These are phyloP conservation scores for Colletotrichum endophyticum DNA, from an alignment of 2,329 filamentous ascomycete genomes.

Conservation along the genomic window DNA sequence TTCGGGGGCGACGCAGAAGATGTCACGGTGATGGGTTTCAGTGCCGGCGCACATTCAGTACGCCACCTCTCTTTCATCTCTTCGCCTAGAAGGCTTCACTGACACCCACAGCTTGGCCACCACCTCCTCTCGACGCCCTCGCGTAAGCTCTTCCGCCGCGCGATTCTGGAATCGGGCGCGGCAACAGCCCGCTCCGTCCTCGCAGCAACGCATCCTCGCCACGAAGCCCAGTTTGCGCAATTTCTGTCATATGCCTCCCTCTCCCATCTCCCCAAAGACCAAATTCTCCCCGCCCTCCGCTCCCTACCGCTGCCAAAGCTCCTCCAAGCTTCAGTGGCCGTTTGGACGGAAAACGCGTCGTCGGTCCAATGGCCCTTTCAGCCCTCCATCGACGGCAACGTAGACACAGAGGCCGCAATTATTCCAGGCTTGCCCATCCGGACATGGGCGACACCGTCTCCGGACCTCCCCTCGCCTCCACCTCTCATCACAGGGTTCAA, in stretches of 20 bases:
- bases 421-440: conserved; percentile 63
- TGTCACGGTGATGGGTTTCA: conserved; percentile 66
- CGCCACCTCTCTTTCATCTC: conserved; percentile 17
- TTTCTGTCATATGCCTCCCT: conserved; percentile 59
- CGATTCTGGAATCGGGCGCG: conserved; percentile 62
- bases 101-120: conserved; percentile 62
- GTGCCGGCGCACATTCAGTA: conserved; percentile 67
- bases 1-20: conserved; percentile 66
- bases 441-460: conserved; percentile 53
- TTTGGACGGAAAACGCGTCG: conserved; percentile 48
- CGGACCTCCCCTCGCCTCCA: conserved; percentile 59
- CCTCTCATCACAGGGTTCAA: conserved; percentile 71
- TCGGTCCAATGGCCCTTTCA: conserved; percentile 69
- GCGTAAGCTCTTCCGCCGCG: conserved; percentile 55
- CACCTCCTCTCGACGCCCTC: conserved; percentile 59
- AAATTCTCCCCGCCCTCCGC: conserved; percentile 57
- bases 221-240: conserved; percentile 59
- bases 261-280: conserved; percentile 48
- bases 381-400: conserved; percentile 65
- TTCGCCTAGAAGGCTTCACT: conserved; percentile 7
- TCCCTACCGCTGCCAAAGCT: conserved; percentile 42
- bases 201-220: conserved; percentile 57
- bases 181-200: conserved; percentile 61
- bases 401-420: conserved; percentile 38
- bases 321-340: conserved; percentile 42